Base-by-base conservation (phyloP, 2,329 filamentous ascomycete species). In the Phaeosphaeria sp. region DNA sequence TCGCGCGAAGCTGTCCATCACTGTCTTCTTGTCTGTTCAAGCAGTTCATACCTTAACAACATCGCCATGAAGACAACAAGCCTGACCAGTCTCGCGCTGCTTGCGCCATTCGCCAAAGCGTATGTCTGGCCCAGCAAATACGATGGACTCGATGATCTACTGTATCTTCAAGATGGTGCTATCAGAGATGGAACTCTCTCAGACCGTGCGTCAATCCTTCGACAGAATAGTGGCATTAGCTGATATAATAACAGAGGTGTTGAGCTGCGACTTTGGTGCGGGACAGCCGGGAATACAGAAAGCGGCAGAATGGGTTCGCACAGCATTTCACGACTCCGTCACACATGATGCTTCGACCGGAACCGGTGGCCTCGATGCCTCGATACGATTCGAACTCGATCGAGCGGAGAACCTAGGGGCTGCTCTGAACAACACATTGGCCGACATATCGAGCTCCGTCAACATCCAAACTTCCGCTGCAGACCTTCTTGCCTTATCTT, bases 251-350 rank as follows among this genome's bases (percentile, higher is more conserved):
- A n/a, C 20, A 67, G 64, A 64, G 25, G 52, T 69, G 17, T 5
- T 27, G 17, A 58, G 56, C 11, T 69, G 67, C 49, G 58, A 42
- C 15, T 65, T 65, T 39, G 65, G 61, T 39, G 57, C 60, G 17
- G 22, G 18, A 9, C n/a, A 27, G 9, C 65, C 62, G n/a, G 67
- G 64, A 3, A 57, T 64, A n/a, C 67, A 69, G 42, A 69, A 66
- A 17, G 55, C 66, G 3, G 66, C 67, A 5, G 64, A 73, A 54
- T 72, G 74, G 70, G 65, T 77, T 15, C 67, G 75, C 9, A 73
- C 71, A 21, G 69, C 72, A 40, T 77, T 76, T 49, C 75, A 78
- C 56, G 76, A 77, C 46, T 67, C 74, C 49, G 66, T 69, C 1
- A 74, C 73, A 0, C 66, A 67, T 22, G 63, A 76, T 55, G 64